Evolutionary conservation across 179 eudicot species (phyloP).

Genomic region (Vitellaria paradoxa): DNA sequence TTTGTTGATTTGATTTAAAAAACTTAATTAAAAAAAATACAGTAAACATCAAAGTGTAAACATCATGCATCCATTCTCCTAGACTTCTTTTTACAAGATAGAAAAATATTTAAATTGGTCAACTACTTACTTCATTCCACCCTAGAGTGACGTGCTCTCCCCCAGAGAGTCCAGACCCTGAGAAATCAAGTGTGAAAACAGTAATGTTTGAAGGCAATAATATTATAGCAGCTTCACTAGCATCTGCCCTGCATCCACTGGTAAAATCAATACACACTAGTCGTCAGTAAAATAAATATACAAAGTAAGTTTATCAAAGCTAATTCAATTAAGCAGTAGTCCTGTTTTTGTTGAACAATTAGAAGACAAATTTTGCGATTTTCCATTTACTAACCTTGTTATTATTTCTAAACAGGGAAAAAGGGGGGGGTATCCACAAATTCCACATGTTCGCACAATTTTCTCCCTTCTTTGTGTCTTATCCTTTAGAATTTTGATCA

Average conservation of each 20-base stretch:
- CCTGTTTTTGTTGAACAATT: not conserved
- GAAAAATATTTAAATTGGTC: constrained; percentile 2
- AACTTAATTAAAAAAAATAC: not conserved
- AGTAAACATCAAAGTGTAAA: not conserved
- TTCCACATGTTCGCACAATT: too few species aligned
- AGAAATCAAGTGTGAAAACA: constrained; percentile 94
- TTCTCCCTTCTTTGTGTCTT: too few species aligned
- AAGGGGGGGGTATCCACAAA: too few species aligned
- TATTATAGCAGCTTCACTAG: constrained; percentile 96
- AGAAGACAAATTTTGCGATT: not conserved
- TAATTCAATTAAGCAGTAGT: not conserved
- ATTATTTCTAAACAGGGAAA: not conserved
- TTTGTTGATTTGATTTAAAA: not conserved
- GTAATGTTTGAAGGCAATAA: constrained; percentile 91
- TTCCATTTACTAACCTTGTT: not conserved
- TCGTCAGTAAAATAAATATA: constrained; percentile 18
- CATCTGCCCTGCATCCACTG: constrained; percentile 99
- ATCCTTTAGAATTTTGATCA: too few species aligned
- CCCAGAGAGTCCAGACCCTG: constrained; percentile 98
- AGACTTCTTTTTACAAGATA: not conserved
- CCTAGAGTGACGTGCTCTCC: constrained; percentile 98
- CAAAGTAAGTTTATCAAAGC: not conserved
- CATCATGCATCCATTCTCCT: not conserved
- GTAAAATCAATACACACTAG: constrained; percentile 24
- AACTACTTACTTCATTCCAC: constrained; percentile 85